Base-by-base conservation (phyloP, 2,329 filamentous ascomycete genomes). In the Dactylellina haptotyla region DNA sequence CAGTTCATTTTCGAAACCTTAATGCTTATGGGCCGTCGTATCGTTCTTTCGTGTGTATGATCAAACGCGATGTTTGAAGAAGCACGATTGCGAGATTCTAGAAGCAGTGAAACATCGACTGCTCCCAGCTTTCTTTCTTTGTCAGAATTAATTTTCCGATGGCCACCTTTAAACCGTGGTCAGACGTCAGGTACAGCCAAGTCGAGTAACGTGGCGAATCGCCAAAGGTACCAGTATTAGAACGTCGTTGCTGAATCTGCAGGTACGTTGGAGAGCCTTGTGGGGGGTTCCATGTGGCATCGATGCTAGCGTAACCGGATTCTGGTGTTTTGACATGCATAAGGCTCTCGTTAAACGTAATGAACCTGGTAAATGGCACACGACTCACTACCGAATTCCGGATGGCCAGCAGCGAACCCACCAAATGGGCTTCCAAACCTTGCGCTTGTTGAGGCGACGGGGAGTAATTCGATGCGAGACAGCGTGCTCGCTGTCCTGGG, bases 391-490 rank as follows among this genome's bases (percentile, higher is more conserved):
- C 32, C 46, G 46, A 16, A 58, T 41, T 63, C 50, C 25, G 30
- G 53, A 43, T 14, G 39, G 63, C 16, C 16, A 30, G 54, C n/a
- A n/a, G n/a, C n/a, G 23, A 43, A 46, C 18, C 41, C 16, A 45
- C 39, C 39, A n/a, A 45, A n/a, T n/a, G n/a, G n/a, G 39, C 16
- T 18, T 18, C n/a, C 9, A 5, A 18, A 16, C 32, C 8, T 34
- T 56, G 53, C 53, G 46, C 45, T 41, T 72, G 51, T 9, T 9
- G 30, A 65, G 45, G 67, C 67, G 67, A 72, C 67, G 67, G 67
- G 30, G 45, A 72, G 53, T 61, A 72, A 64, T 58, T 72, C 51
- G 56, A 59, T 72, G 67, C 59, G 67, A 72, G 67, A 72, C 59
- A 65, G 45, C n/a, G 37, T 28, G n/a, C 23, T 37, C 32, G 45